Evolutionary conservation across 768 basidiomycete species (phyloP), one percentile per base, ranked within the genome.

Genomic region (Fomitopsis pulvina): DNA sequence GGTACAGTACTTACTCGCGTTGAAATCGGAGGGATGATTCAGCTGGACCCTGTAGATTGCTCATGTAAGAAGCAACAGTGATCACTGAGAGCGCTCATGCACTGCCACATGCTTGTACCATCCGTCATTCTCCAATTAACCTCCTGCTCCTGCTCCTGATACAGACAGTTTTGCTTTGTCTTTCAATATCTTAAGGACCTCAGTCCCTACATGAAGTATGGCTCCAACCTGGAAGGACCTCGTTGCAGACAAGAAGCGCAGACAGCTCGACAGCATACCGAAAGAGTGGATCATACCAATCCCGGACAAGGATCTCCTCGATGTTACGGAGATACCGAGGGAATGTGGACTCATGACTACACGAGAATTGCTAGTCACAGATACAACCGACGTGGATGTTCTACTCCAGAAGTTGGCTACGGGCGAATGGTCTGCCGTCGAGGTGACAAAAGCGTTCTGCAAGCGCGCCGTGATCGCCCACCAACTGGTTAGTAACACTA

Each of bases 381-480:
- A 74, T 41, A 68, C 68, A 0, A 62, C 61, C 32, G 80, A 84
- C 56, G 60, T 79, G 3, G 70, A 71, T 5, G 57, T 61, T 1
- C 63, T 88, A 2, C 64, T 87, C 22, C 48, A 63, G 16, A 81
- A 75, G 32, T 67, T 89, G 8, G 77, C 76, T 2, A 61, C 53
- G 1, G 69, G 69, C 1, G 63, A 69, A 45, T 86, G 79, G 79
- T 71, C 81, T 0, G 66, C 83, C 2, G 75, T 85, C 0, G 76
- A 79, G 14, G 86, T 88, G 2, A 83, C 81, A 0, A 79, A 70
- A 0, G 85, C 88, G 0, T 90, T 83, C 65, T 80, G 76, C 56
- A 89, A 90, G 64, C 71, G 87, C 37, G 89, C 90, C 0, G 74
- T 86, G 34, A 64, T 92, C 38, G 88, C 88, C 2, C 87, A 92